phyloP scores from a whole-genome alignment of 106 monocot genomes.

The Phalaenopsis equestris region DNA sequence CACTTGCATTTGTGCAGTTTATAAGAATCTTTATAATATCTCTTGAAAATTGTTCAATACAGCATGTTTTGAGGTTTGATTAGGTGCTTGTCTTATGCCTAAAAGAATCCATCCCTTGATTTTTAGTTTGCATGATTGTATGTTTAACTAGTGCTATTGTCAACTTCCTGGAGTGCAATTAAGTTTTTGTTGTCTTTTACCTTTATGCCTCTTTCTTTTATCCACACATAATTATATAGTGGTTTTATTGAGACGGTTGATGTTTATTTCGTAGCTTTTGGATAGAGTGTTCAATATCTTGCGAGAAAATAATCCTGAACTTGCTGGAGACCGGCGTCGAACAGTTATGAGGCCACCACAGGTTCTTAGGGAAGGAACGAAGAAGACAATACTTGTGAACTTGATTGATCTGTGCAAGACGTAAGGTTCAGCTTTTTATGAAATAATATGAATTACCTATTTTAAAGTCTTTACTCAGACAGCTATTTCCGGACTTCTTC shows the following conservation, averaged over 20 bases:
- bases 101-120: too few species aligned
- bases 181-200: background rate
- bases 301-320: conserved; percentile 81
- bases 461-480: background rate
- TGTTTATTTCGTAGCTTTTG: conserved; percentile 41
- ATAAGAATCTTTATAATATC: background rate
- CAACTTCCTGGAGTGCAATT: too few species aligned
- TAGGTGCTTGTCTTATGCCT: too few species aligned
- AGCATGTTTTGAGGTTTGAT: too few species aligned
- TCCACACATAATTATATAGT: background rate
- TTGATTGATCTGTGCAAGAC: conserved; percentile 91
- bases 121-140: too few species aligned
- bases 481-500: background rate
- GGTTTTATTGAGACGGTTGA: background rate
- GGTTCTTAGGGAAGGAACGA: conserved; percentile 93
- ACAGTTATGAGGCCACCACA: conserved; percentile 96
- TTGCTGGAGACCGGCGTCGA: conserved; percentile 83
- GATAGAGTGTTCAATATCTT: conserved; percentile 95
- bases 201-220: background rate
- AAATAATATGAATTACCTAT: background rate
- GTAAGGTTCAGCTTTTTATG: conserved; percentile 19
- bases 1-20: background rate
- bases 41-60: too few species aligned
- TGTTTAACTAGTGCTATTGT: too few species aligned
- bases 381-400: conserved; percentile 93